These are phyloP conservation scores for Cladorrhinum sp. DNA, from an alignment of 2,329 filamentous ascomycete genomes.

Conservation along the genomic window DNA sequence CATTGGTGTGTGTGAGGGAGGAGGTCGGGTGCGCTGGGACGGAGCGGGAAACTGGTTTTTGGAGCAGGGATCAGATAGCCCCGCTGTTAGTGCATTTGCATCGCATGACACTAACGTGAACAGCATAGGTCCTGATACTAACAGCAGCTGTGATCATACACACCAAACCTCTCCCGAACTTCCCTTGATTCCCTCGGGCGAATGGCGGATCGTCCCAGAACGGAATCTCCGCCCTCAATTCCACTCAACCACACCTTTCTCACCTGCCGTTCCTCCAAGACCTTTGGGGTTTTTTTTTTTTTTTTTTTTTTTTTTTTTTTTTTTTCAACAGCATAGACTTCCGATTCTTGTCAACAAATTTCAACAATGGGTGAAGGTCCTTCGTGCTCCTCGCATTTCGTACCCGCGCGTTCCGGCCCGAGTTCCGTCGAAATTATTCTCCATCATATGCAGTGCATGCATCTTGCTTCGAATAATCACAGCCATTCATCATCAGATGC, in stretches of 20 bases:
- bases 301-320: background rate
- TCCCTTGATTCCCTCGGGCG: background rate
- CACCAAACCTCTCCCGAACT: background rate
- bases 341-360: too few relatives aligned
- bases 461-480: background rate
- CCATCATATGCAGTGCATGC: background rate
- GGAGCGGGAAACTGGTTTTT: background rate
- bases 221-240: background rate
- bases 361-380: background rate
- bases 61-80: too few relatives aligned
- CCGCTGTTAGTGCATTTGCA: background rate
- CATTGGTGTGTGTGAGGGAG: too few relatives aligned
- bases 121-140: background rate
- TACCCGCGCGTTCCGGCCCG: background rate
- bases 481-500: background rate
- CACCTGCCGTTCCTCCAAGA: background rate
- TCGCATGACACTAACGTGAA: too few relatives aligned
- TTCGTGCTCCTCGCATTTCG: background rate
- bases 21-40: background rate
- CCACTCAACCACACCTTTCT: background rate
- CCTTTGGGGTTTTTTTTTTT: too few relatives aligned
- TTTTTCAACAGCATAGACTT: too few relatives aligned
- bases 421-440: background rate
- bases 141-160: background rate
- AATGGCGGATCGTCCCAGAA: conserved; percentile 14